These are phyloP conservation scores for Dimargaris xerosporica DNA, from an alignment of 192 early-diverging fungal species.

Conservation along the genomic window DNA sequence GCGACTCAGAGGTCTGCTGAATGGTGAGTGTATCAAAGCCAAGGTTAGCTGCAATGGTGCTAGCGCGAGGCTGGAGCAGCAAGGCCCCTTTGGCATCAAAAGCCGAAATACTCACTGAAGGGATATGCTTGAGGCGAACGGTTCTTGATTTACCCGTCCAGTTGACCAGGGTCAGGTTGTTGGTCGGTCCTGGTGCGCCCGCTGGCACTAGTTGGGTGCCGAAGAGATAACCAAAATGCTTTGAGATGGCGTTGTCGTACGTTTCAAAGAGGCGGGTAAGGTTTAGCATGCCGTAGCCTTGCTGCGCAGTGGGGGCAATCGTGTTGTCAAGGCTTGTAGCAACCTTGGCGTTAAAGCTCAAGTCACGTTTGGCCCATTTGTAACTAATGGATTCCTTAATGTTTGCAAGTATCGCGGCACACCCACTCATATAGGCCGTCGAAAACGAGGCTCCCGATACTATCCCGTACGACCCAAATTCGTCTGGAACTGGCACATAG, in stretches of 20 bases:
- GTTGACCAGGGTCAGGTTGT: background rate
- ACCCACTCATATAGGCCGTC: constrained; percentile 25
- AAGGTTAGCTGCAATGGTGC: too few species aligned
- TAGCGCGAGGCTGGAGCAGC: too few species aligned
- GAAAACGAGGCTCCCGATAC: constrained; percentile 56
- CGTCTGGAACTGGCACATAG: constrained; percentile 40
- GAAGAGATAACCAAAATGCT: background rate
- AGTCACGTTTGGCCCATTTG: background rate
- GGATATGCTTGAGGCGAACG: background rate
- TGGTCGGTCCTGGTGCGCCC: background rate
- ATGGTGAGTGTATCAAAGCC: too few species aligned
- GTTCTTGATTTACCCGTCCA: background rate
- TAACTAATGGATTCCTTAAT: background rate
- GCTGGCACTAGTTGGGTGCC: background rate
- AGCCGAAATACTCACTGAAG: too few species aligned
- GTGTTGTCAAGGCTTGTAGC: background rate
- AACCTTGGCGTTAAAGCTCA: background rate
- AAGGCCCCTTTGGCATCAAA: too few species aligned
- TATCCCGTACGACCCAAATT: constrained; percentile 32
- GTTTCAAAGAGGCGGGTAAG: background rate
- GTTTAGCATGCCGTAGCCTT: background rate
- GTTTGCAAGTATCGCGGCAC: background rate
- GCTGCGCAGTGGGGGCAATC: background rate
- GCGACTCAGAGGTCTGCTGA: too few species aligned
- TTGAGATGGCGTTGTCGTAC: background rate